These are phyloP conservation scores for Davidsoniella neocaledoniae DNA, from an alignment of 2,329 filamentous ascomycete species.

Conservation along the genomic window DNA sequence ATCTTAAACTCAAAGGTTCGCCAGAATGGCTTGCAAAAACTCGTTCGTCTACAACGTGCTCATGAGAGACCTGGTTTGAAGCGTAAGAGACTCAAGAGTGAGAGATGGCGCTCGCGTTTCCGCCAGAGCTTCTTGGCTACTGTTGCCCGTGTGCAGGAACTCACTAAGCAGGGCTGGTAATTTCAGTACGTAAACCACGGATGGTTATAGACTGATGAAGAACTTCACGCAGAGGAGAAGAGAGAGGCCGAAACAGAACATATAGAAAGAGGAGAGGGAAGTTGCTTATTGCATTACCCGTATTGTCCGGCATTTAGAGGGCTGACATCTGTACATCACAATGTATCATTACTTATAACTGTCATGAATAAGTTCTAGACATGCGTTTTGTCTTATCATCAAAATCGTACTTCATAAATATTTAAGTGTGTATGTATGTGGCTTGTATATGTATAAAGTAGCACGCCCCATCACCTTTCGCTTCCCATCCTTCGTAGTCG, in stretches of 20 bases:
- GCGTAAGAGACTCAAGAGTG: conserved; percentile 54
- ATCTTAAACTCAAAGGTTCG: conserved; percentile 24
- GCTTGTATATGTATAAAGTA: neutral
- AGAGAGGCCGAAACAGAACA: neutral
- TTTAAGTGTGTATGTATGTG: neutral
- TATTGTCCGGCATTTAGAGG: neutral
- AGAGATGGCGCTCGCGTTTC: conserved; percentile 55
- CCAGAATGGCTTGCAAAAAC: conserved; percentile 39
- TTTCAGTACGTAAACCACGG: no score
- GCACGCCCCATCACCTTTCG: neutral
- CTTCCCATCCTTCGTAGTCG: neutral
- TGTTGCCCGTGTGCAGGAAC: conserved; percentile 46
- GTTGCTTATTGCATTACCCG: no score
- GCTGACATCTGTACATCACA: conserved; percentile 4
- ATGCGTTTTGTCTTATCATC: no score
- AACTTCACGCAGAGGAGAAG: no score
- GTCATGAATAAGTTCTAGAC: neutral
- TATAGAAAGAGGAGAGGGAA: neutral
- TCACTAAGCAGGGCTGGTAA: conserved; percentile 68
- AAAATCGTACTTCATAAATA: neutral
- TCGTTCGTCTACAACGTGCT: conserved; percentile 44
- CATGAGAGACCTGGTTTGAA: conserved; percentile 63
- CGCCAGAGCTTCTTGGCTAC: conserved; percentile 49
- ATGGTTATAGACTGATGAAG: no score
- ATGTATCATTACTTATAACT: conserved; percentile 10